These are phyloP conservation scores for Plenodomus biglobosus DNA, from an alignment of 2,329 filamentous ascomycete species.

Conservation along the genomic window DNA sequence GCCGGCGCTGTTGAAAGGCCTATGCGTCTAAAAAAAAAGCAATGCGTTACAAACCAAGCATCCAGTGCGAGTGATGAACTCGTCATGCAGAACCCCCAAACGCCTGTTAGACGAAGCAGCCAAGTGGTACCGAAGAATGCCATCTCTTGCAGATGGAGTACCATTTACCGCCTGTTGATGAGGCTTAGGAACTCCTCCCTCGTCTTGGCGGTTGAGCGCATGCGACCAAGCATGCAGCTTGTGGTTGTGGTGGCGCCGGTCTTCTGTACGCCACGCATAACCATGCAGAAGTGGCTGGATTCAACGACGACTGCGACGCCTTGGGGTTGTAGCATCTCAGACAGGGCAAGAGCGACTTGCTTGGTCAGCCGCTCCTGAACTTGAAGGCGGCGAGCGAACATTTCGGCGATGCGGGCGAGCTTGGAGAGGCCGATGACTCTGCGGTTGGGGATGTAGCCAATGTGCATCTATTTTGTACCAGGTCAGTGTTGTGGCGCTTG, in stretches of 20 bases:
- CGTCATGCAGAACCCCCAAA: not conserved
- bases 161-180: conserved; percentile 36
- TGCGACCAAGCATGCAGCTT: conserved; percentile 95
- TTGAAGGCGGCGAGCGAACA: conserved; percentile 91
- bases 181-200: conserved; percentile 93
- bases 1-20: not conserved
- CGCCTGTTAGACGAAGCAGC: not conserved
- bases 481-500: no score
- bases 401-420: conserved; percentile 90
- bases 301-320: conserved; percentile 98
- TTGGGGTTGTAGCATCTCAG: conserved; percentile 88
- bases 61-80: not conserved
- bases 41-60: not conserved
- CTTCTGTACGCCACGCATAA: conserved; percentile 98
- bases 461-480: conserved; percentile 76
- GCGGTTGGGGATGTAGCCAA: conserved; percentile 91
- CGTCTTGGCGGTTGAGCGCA: conserved; percentile 89
- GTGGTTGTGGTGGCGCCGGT: conserved; percentile 84
- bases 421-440: conserved; percentile 95
- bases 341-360: conserved; percentile 91
- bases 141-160: no score
- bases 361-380: conserved; percentile 96
- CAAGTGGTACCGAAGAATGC: not conserved
- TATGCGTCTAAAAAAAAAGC: not conserved
- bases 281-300: conserved; percentile 95